These are phyloP conservation scores for Botrytis paeoniae DNA, from an alignment of 2,329 filamentous ascomycete genomes.

Conservation along the genomic window DNA sequence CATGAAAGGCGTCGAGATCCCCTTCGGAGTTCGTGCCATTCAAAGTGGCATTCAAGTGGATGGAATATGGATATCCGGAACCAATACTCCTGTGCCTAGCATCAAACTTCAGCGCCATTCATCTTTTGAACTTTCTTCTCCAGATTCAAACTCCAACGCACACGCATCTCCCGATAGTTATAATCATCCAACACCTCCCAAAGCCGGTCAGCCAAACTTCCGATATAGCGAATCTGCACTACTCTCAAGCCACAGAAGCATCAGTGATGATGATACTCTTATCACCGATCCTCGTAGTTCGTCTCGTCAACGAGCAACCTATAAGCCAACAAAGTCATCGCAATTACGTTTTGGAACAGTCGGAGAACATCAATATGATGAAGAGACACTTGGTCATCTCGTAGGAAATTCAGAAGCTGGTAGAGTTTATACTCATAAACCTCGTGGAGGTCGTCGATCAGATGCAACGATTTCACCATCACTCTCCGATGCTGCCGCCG, in stretches of 20 bases:
- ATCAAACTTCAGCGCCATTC: conserved; percentile 24
- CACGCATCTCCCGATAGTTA: conserved; percentile 6
- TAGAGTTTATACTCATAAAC: conserved; percentile 27
- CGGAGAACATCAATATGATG: conserved; percentile 29
- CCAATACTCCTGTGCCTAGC: conserved; percentile 31
- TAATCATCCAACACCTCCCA: conserved; percentile 1
- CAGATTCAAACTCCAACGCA: conserved; percentile 12
- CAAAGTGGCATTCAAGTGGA: conserved; percentile 81
- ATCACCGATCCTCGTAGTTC: neutral
- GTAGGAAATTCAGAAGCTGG: conserved; percentile 27
- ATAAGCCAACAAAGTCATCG: conserved; percentile 39
- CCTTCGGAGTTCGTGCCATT: conserved; percentile 82
- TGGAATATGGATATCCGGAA: conserved; percentile 67
- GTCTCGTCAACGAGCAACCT: conserved; percentile 28
- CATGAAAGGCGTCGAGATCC: conserved; percentile 57
- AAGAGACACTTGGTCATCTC: conserved; percentile 32
- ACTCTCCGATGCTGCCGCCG: conserved; percentile 23
- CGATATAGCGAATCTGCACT: conserved; percentile 11
- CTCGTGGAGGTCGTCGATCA: conserved; percentile 22
- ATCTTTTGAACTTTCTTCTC: conserved; percentile 13
- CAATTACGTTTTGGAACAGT: conserved; percentile 37
- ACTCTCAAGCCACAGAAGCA: conserved; percentile 12
- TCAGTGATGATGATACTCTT: conserved; percentile 16
- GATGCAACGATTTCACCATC: conserved; percentile 26
- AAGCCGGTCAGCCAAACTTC: neutral